These are phyloP conservation scores for Geranium rotundifolium DNA, from an alignment of 345 rosid species.

Conservation along the genomic window DNA sequence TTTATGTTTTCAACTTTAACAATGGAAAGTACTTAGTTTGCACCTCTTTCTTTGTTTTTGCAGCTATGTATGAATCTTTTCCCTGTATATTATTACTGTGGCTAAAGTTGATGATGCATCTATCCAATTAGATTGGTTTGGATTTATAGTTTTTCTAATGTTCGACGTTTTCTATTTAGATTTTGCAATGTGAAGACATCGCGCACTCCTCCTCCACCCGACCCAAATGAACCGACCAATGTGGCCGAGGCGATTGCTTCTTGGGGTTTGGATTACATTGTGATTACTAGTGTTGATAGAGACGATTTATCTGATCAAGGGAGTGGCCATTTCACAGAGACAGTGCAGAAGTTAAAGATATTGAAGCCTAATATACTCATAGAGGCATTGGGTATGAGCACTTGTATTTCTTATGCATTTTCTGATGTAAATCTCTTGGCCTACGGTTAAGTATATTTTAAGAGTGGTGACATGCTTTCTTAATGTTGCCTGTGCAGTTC, in stretches of 20 bases:
- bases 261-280: constrained; percentile 92
- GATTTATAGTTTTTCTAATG: not conserved
- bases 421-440: no score
- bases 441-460: no score
- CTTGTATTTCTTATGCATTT: not conserved
- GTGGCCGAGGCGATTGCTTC: constrained; percentile 95
- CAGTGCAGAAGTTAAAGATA: constrained; percentile 66
- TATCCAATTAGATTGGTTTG: not conserved
- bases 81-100: no score
- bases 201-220: constrained; percentile 87
- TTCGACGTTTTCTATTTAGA: constrained; percentile 18
- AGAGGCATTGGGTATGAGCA: constrained; percentile 74
- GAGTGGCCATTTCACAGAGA: constrained; percentile 68
- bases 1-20: not conserved
- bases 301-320: constrained; percentile 90
- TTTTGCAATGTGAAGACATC: constrained; percentile 96
- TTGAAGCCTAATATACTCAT: constrained; percentile 81
- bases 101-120: not conserved
- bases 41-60: not conserved
- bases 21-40: not conserved
- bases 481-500: constrained; percentile 38
- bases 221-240: constrained; percentile 77
- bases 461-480: not conserved
- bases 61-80: no score
- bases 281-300: constrained; percentile 84